These are phyloP conservation scores for Cinnamomum chago DNA, from an alignment of 164 flowering plant species.

Conservation along the genomic window DNA sequence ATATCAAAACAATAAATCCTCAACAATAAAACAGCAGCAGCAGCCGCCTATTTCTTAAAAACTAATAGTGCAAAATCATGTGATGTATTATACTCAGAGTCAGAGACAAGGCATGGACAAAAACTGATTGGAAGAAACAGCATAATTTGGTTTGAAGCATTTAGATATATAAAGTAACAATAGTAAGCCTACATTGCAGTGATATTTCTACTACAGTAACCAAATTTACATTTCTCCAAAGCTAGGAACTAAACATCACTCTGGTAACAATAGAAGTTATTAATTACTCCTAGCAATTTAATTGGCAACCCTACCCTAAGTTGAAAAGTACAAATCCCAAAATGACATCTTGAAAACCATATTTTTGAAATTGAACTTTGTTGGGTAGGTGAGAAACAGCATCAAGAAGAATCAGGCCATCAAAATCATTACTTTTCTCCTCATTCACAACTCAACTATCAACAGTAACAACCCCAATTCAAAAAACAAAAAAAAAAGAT, in stretches of 20 bases:
- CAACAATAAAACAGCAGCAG: background rate
- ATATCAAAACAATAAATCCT: background rate
- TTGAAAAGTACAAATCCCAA: background rate
- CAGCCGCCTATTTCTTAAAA: background rate
- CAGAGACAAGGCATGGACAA: background rate
- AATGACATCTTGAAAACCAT: background rate
- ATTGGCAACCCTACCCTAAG: background rate
- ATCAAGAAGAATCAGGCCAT: background rate
- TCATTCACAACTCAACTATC: background rate
- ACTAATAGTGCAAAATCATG: background rate
- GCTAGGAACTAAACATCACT: slow-evolving; percentile 1
- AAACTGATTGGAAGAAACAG: background rate
- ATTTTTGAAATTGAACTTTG: background rate
- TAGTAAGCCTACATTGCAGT: background rate
- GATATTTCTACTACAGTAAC: background rate
- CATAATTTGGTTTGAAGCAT: background rate
- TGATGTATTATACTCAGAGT: background rate
- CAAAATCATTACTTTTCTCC: background rate
- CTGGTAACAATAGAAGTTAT: background rate
- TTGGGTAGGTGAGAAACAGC: slow-evolving; percentile 4
- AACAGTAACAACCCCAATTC: background rate
- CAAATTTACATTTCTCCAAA: too few relatives aligned
- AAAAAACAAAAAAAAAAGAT: background rate
- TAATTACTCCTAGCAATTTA: background rate
- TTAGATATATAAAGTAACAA: background rate